Evolutionary conservation across 2,329 filamentous ascomycete genomes (phyloP).

Genomic region (Microascus cirrosus): DNA sequence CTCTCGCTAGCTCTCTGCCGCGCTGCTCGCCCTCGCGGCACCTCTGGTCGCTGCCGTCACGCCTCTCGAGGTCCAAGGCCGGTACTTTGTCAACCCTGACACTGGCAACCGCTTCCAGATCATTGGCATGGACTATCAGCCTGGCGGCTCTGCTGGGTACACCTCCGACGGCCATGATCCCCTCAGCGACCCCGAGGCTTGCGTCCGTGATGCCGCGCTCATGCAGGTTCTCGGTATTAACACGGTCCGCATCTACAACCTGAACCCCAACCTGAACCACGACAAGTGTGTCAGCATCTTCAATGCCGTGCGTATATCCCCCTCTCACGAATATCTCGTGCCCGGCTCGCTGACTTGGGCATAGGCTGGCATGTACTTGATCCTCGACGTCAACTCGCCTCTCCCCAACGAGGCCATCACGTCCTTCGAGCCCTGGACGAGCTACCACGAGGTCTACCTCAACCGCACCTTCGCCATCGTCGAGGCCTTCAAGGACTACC

Average conservation of each 20-base stretch:
- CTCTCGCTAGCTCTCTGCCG: background rate
- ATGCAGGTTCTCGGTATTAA: constrained; percentile 56
- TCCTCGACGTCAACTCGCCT: constrained; percentile 59
- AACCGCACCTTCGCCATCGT: constrained; percentile 58
- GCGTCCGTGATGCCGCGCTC: constrained; percentile 53
- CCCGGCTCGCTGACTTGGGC: background rate
- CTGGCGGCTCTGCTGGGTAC: constrained; percentile 53
- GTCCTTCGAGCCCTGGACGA: constrained; percentile 42
- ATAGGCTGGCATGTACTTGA: constrained; percentile 55
- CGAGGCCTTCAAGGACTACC: constrained; percentile 56
- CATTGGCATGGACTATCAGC: constrained; percentile 59
- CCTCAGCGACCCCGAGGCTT: constrained; percentile 45
- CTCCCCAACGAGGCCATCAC: constrained; percentile 45
- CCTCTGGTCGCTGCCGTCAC: constrained; percentile 44
- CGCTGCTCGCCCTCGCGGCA: constrained; percentile 37
- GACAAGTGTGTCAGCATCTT: constrained; percentile 57
- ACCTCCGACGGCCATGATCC: constrained; percentile 46
- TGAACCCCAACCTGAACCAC: constrained; percentile 55
- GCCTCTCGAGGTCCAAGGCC: constrained; percentile 43
- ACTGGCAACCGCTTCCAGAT: constrained; percentile 53
- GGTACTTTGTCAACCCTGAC: constrained; percentile 47
- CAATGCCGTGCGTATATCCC: constrained; percentile 34
- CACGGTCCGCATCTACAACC: constrained; percentile 59
- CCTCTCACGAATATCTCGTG: background rate
- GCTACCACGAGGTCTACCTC: constrained; percentile 48